Conservation (phyloP, 163 green algal genomes). For the Scenedesmus sp. region DNA sequence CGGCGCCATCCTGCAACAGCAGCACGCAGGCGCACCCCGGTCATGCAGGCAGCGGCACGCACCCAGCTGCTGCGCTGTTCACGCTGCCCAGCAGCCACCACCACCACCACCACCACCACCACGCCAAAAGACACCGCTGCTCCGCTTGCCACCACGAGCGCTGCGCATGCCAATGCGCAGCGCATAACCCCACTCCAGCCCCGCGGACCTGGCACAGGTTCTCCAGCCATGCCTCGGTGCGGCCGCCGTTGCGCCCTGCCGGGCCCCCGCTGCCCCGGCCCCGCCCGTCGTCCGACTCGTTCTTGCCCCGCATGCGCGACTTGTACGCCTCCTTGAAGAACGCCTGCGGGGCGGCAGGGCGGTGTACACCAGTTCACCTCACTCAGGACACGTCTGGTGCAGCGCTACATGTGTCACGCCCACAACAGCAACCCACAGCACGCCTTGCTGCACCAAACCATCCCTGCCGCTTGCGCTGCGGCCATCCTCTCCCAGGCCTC, state of each 20-base stretch:
- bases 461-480: too few species aligned
- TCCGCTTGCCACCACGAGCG: too few species aligned
- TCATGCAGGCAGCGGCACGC: background rate
- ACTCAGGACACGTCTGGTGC: too few species aligned
- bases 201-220: conserved; percentile 49
- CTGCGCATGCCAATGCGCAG: background rate
- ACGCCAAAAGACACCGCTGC: background rate
- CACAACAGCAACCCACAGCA: too few species aligned
- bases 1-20: background rate
- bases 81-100: background rate
- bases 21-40: background rate
- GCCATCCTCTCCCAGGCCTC: too few species aligned
- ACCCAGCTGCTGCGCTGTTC: background rate
- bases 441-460: too few species aligned
- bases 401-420: too few species aligned
- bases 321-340: conserved; percentile 62
- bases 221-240: conserved; percentile 50
- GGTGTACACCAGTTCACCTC: too few species aligned
- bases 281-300: conserved; percentile 9
- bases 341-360: conserved; percentile 36
- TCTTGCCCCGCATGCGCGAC: conserved; percentile 34
- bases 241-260: conserved; percentile 8
- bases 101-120: background rate
- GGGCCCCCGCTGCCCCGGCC: background rate
- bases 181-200: background rate